Evolutionary conservation across 179 eudicot species (phyloP).

Genomic region (Silene vulgaris): DNA sequence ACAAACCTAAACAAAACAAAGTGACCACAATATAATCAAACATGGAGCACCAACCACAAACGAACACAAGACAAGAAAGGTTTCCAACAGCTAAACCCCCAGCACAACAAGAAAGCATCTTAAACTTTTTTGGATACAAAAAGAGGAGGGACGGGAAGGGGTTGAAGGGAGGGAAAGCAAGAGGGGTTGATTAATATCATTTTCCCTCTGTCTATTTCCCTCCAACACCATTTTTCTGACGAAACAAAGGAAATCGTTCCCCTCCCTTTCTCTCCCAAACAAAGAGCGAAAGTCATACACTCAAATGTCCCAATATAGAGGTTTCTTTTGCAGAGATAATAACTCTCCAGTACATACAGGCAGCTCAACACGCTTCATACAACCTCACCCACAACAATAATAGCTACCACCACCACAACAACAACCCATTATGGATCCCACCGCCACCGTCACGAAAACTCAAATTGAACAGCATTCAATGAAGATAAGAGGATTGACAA

Average conservation of each 20-base stretch:
- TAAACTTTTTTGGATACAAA: not conserved
- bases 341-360: too few relatives aligned
- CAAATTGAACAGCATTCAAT: too few relatives aligned
- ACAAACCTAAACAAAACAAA: not conserved
- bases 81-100: not conserved
- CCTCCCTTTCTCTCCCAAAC: not conserved
- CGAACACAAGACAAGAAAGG: not conserved
- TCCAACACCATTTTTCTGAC: not conserved
- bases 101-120: not conserved
- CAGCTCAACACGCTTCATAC: not conserved
- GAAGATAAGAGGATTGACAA: slow-evolving; percentile 17
- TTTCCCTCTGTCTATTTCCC: not conserved
- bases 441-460: not conserved
- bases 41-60: not conserved
- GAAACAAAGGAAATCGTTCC: not conserved
- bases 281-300: not conserved
- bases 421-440: not conserved
- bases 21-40: not conserved
- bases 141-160: not conserved
- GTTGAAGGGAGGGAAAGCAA: not conserved
- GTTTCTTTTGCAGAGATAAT: not conserved
- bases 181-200: not conserved
- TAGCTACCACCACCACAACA: not conserved
- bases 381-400: not conserved
- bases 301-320: not conserved